Base-by-base conservation (phyloP, 768 basidiomycete species). In the Hygrophorus pudorinus region DNA sequence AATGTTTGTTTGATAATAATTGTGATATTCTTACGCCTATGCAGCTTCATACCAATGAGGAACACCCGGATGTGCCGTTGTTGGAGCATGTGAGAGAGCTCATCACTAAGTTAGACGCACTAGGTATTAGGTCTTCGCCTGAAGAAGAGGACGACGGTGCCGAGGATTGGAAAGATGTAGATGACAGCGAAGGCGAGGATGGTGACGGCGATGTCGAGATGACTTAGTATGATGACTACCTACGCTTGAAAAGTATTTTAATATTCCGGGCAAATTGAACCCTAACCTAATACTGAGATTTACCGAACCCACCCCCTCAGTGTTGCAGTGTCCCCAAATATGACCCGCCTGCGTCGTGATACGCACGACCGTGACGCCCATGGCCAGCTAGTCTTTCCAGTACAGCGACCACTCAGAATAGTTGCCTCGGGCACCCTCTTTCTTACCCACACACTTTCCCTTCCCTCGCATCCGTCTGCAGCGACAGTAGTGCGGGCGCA, bases 341-440 rank as follows among this genome's bases (percentile, higher is more conserved):
- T 75, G 73, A 65, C 68, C 44, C 73, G 64, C 53, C 54, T 72
- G 51, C 69, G 72, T 42, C 68, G 69, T 50, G 70, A 71, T 36
- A 57, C 54, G 42, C 65, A 60, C 31, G 54, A 58, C 52, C 34
- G 66, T 65, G 48, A 50, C 55, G 38, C 52, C 16, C n/a, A n/a
- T n/a, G n/a, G n/a, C n/a, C 50, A 47, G 30, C 42, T 42, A 28
- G 24, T 28, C 21, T 49, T 47, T 49, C 51, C 30, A 56, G 57
- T 34, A 53, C 54, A 42, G 42, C 59, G 39, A 53, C 67, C 75
- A n/a, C 67, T 86, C 13, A 80, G 85, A 35, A 76, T 90, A 18
- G 73, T 90, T 32, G 83, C 84, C 2, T 79, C 81, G 10, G 87
- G 87, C 11, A 85, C 87, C 8, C 72, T 91, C 32, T 90, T 90